A percentile compares a stretch with the other conserved stretches of the same genome.
Conservation (phyloP, 2,329 filamentous ascomycete species). For the Sporothrix curviconia region DNA sequence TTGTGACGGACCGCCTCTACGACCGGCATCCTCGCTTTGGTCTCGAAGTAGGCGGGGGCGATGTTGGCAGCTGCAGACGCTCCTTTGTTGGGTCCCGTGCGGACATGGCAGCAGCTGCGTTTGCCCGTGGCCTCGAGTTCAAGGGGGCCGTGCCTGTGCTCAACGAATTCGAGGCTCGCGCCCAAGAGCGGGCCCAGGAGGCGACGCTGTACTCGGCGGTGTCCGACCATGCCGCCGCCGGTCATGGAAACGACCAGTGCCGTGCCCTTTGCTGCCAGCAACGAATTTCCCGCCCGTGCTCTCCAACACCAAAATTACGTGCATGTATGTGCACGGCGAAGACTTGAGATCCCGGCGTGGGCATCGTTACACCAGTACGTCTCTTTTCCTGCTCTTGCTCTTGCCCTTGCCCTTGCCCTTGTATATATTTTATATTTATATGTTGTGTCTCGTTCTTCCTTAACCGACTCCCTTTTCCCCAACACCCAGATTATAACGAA, state of each 20-base stretch:
- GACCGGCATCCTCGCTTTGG: too few relatives aligned
- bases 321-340: slow-evolving; percentile 21
- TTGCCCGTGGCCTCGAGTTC: neutral
- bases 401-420: neutral
- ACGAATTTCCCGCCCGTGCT: neutral
- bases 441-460: too few relatives aligned
- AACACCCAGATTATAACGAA: too few relatives aligned
- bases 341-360: slow-evolving; percentile 34
- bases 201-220: too few relatives aligned
- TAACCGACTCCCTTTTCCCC: neutral
- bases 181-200: too few relatives aligned
- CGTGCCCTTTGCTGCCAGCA: too few relatives aligned
- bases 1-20: too few relatives aligned
- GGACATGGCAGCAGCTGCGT: neutral
- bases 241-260: neutral
- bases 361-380: slow-evolving; percentile 39
- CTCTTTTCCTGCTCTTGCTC: neutral
- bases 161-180: too few relatives aligned
- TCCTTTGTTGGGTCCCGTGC: neutral
- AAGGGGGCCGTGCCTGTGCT: slow-evolving; percentile 1
- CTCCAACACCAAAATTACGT: neutral
- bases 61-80: too few relatives aligned
- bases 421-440: slow-evolving; percentile 13
- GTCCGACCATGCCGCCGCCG: too few relatives aligned
- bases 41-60: too few relatives aligned